Evolutionary conservation across 2,329 filamentous ascomycete genomes (phyloP).

Genomic region (Coniochaeta pulveracea): DNA sequence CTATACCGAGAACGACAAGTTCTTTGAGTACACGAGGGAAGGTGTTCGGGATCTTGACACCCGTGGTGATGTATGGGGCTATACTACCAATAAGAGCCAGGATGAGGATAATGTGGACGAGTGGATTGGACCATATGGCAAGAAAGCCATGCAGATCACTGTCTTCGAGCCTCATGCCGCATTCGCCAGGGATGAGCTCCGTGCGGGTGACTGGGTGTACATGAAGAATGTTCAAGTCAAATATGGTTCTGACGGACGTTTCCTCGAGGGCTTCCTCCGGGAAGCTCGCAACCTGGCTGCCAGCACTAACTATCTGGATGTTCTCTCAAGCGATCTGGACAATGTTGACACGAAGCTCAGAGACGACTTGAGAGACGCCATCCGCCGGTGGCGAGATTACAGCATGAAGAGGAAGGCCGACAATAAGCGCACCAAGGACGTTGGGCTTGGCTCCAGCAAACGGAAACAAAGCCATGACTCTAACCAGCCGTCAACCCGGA

Average conservation of each 20-base stretch:
- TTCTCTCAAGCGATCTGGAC: conserved; percentile 27
- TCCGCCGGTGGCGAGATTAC: conserved; percentile 56
- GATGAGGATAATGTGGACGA: conserved; percentile 38
- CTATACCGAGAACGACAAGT: conserved; percentile 59
- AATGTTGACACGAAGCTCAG: conserved; percentile 35
- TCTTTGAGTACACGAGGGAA: conserved; percentile 40
- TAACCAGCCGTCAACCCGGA: conserved; percentile 6
- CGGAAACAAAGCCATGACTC: conserved; percentile 5
- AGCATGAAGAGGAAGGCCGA: conserved; percentile 32
- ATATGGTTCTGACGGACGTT: conserved; percentile 32
- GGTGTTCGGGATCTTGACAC: conserved; percentile 17
- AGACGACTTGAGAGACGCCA: conserved; percentile 44
- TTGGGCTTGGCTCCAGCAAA: neutral
- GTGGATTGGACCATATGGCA: conserved; percentile 71
- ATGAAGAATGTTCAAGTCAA: conserved; percentile 67
- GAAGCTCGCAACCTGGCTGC: conserved; percentile 34
- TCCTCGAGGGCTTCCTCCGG: conserved; percentile 63
- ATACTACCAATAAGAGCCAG: conserved; percentile 20
- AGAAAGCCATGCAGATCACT: conserved; percentile 58
- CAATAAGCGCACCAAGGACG: conserved; percentile 6
- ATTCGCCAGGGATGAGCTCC: conserved; percentile 43
- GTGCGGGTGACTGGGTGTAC: conserved; percentile 48
- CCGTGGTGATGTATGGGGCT: conserved; percentile 28
- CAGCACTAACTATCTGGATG: too few species aligned
- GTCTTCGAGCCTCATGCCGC: conserved; percentile 57